Base-by-base conservation (phyloP, 805 yeast species). In the Candida qinlingensis region DNA sequence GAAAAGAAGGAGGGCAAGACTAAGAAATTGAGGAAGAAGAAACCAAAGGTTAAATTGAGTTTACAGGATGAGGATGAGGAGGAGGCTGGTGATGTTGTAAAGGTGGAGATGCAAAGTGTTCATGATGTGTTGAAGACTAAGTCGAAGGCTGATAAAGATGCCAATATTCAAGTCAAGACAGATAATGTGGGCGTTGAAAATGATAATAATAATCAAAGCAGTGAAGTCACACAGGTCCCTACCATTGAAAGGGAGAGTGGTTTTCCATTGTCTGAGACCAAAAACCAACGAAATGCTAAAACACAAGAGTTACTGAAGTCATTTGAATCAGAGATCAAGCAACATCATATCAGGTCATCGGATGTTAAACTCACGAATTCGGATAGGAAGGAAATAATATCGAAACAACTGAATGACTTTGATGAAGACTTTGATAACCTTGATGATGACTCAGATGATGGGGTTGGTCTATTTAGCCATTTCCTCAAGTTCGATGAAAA, bases 51-150 rank as follows among this genome's bases (percentile, higher is more conserved):
- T 25, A 58, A 55, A 31, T 66, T 72, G 51, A 72, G 62, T 7
- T 64, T 68, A 5, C 48, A 47, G 11, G 51, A 52, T 4, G 60
- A 51, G 11, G 60, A 50, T 2, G 56, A 47, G 3, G 58, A 46
- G 2, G 43, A 11, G 38, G 76, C 66, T 0, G 73, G 66, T 7
- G 75, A 68, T 4, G 75, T 62, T 1, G 65, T 52, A 2, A 57
- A 53, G 7, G 57, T 72, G 37, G 63, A 66, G 46, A 71, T 76
- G 71, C 66, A 60, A 45, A 69, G 77, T 29, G 73, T 75, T 0
- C 76, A 73, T 50, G 77, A 73, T 28, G 39, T 59, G 3, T 47
- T 67, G 35, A 50, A 58, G 39, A 59, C 54, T 25, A 13, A 45
- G 28, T 46, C 42, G 6, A 33, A 43, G 29, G 29, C 25, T 12